Evolutionary conservation across 164 flowering plant genomes (phyloP), one percentile per base, ranked within the genome.

Genomic region (Vitis amurensis): DNA sequence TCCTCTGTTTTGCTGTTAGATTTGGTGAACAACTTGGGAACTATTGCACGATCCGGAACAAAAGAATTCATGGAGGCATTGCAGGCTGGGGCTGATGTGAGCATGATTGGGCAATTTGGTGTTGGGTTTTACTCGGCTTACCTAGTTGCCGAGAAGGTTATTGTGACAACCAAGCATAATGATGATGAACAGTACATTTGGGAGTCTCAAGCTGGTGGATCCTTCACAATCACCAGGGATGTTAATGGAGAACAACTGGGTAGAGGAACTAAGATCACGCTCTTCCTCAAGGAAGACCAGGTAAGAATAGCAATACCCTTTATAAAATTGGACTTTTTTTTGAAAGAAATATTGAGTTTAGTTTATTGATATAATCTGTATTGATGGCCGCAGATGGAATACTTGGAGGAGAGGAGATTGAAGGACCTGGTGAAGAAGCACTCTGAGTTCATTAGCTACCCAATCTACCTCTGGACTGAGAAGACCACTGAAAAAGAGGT

Each of bases 51-150:
- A 47, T 76, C 79, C 48, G 79, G 79, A 7, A 78, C 78, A 16
- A 78, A 78, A 61, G 81, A 78, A 19, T 78, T 78, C 61, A 78
- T 78, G 81, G 81, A 78, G 49, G 81, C 81, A 2, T 66, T 78
- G 23, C 73, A 78, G 16, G 81, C 81, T 16, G 81, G 81, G 17
- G 81, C 81, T 68, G 81, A 78, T 72, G 81, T 78, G 3, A 78
- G 81, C 68, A 78, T 78, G 81, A 78, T 78, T 74, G 81, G 81
- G 13, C 81, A 78, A 52, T 78, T 73, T 37, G 76, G 76, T 44
- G 76, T 73, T 48, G 76, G 76, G 19, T 73, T 73, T 57, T 78
- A 76, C 67, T 76, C 78, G 4, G 75, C 81, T 1, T 78, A 78
- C 68, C 68, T 78, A 12, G 76, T 65, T 65, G 70, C 71, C 7